A percentile compares a stretch with the other conserved stretches of the same genome.
phyloP scores from a whole-genome alignment of 2,329 filamentous ascomycete species.

The Trichophyton rubrum region DNA sequence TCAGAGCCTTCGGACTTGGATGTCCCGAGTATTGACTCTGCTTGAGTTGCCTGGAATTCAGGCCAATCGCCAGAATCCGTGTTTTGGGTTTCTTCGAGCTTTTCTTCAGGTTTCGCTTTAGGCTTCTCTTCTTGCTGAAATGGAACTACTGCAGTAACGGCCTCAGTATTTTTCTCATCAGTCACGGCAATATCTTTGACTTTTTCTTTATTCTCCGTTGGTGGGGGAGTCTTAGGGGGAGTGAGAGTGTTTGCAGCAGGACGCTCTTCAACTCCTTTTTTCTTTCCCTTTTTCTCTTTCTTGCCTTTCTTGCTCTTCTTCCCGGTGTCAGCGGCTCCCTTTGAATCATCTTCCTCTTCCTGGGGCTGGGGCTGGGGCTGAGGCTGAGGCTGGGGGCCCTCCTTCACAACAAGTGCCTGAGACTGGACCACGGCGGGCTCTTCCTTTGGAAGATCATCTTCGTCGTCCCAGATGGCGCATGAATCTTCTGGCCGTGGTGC shows the following conservation, averaged over 20 bases:
- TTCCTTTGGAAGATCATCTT: not conserved
- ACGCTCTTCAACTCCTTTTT: conserved; percentile 17
- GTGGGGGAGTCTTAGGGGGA: conserved; percentile 29
- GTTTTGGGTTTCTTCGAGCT: not conserved
- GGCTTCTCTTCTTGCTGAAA: conserved; percentile 6
- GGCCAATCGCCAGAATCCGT: conserved; percentile 7
- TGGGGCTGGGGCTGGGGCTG: conserved; percentile 5
- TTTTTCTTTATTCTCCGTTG: conserved; percentile 13
- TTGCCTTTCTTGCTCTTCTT: conserved; percentile 23
- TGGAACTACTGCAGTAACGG: conserved; percentile 9
- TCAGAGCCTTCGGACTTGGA: conserved; percentile 5
- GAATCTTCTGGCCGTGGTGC: conserved; percentile 1
- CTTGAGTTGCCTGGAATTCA: conserved; percentile 10
- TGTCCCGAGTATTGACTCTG: not conserved
- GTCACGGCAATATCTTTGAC: not conserved
- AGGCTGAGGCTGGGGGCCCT: not conserved
- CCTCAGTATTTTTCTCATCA: not conserved
- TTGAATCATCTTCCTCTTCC: conserved; percentile 7
- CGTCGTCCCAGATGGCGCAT: conserved; percentile 6
- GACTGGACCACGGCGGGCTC: not conserved
- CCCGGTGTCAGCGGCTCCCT: conserved; percentile 16
- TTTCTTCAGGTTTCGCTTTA: not conserved
- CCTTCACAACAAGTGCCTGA: not conserved
- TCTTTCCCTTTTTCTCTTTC: conserved; percentile 18
- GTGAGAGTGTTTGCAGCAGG: conserved; percentile 20